phyloP scores from a whole-genome alignment of 1,284 basidiomycete genomes.

The Ustilago esculenta region DNA sequence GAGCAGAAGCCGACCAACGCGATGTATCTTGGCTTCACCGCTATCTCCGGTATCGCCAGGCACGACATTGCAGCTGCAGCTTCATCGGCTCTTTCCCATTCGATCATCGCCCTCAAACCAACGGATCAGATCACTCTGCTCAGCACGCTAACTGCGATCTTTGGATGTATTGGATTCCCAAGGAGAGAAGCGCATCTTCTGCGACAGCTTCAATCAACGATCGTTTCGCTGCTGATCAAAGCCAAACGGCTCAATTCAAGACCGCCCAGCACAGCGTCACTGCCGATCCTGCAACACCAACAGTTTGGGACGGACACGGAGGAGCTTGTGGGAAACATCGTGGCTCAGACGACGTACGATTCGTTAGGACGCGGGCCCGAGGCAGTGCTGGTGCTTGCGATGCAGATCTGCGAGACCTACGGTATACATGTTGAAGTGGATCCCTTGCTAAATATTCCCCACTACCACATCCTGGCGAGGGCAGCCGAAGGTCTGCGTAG shows the following conservation, averaged over 20 bases:
- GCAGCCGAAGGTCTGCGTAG: constrained; percentile 46
- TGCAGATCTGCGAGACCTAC: constrained; percentile 63
- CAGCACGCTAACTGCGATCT: constrained; percentile 53
- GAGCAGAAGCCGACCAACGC: constrained; percentile 47
- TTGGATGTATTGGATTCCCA: constrained; percentile 59
- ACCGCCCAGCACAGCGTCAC: constrained; percentile 16
- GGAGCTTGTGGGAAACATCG: constrained; percentile 44
- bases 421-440: constrained; percentile 60
- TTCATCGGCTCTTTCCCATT: constrained; percentile 52
- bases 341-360: constrained; percentile 38
- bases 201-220: constrained; percentile 53
- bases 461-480: constrained; percentile 53
- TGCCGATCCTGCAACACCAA: constrained; percentile 34
- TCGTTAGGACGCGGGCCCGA: constrained; percentile 40
- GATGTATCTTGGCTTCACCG: constrained; percentile 51
- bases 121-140: constrained; percentile 61
- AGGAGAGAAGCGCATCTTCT: constrained; percentile 58
- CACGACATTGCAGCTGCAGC: constrained; percentile 62
- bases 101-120: constrained; percentile 55
- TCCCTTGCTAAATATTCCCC: constrained; percentile 49
- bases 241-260: constrained; percentile 22
- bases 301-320: constrained; percentile 18
- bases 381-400: constrained; percentile 61
- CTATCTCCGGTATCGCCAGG: constrained; percentile 50
- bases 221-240: constrained; percentile 49